Evolutionary conservation across 129 eudicot species (phyloP), one percentile per base, ranked within the genome.

Genomic region (Tagetes patula): DNA sequence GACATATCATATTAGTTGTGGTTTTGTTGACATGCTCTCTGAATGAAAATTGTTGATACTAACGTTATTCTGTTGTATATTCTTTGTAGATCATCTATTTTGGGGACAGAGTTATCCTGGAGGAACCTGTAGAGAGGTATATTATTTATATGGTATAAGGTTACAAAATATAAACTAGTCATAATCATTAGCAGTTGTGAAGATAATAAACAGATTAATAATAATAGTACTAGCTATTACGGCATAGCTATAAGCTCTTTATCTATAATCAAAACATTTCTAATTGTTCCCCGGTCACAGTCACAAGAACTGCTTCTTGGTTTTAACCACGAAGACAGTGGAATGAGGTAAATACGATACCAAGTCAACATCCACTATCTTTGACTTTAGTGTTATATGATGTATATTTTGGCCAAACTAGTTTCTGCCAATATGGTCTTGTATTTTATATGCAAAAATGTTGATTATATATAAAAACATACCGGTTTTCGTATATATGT

Each of bases 121-220:
- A 94, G 73, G 99, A 94, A 58, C 99, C 99, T 3, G 78, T 90
- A 41, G 99, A 94, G 86, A 86, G 99, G 99, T 94, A 82, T 73
- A 65, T 58, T 67, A 64, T 9, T 20, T 20, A 20, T 67, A 11
- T 60, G 47, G 32, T 43, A 64, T 52, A 31, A 12, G 1, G 37
- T 41, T 78, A 12, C 0, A 2, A 64, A 50, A 48, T 70, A 38
- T 70, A n/a, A 70, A 33, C 39, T n/a, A 8, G 59, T 70, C 60
- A 61, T 62, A 50, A n/a, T 64, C 71, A 7, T 3, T n/a, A 52
- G 62, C 30, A 54, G 72, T 64, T 65, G 27, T 20, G 27, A 20
- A 20, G 27, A 20, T 20, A 20, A 20, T 20, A 20, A 20, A 20
- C 27, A 20, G 27, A 20, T 20, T 20, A 20, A 20, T 20, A 20